Percentiles rank a stretch among this genome's conserved stretches.
phyloP scores from a whole-genome alignment of 108 stramenopile genomes.

The Pseudonitzschia pungens region DNA sequence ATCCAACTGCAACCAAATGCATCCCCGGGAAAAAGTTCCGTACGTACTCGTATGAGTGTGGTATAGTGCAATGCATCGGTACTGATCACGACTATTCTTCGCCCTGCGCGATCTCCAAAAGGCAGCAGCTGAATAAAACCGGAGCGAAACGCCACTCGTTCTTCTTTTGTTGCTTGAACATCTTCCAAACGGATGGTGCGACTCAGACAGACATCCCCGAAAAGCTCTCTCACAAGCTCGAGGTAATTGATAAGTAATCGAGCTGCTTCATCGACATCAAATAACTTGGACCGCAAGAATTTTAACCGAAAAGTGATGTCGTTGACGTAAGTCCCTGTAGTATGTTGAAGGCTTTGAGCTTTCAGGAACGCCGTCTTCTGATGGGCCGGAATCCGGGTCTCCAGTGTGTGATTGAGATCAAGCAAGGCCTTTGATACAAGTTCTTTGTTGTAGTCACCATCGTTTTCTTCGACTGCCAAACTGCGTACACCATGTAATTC shows the following conservation, averaged over 20 bases:
- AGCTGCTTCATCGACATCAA: slow-evolving; percentile 37
- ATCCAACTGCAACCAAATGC: too few relatives aligned
- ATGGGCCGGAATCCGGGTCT: background rate
- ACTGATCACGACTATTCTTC: background rate
- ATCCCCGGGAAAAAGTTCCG: background rate
- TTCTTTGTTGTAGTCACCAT: background rate
- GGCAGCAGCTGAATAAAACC: background rate
- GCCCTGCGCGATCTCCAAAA: background rate
- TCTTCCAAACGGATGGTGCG: slow-evolving; percentile 8
- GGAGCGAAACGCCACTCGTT: background rate
- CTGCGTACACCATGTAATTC: slow-evolving; percentile 3
- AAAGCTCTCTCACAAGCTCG: slow-evolving; percentile 34
- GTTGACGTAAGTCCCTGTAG: slow-evolving; percentile 26
- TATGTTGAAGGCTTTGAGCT: background rate
- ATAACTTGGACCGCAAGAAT: slow-evolving; percentile 41
- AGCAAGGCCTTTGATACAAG: background rate
- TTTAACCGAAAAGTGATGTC: slow-evolving; percentile 24
- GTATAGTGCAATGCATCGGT: slow-evolving; percentile 3
- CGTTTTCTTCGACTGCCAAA: slow-evolving; percentile 9
- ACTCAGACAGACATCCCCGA: slow-evolving; percentile 17
- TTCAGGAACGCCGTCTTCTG: background rate
- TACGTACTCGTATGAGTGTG: slow-evolving; percentile 3
- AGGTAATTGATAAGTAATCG: slow-evolving; percentile 32
- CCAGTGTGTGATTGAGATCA: background rate
- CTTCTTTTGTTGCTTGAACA: slow-evolving; percentile 2